Conservation (phyloP, 148 eudicot genomes). For the Fagopyrum esculentum region DNA sequence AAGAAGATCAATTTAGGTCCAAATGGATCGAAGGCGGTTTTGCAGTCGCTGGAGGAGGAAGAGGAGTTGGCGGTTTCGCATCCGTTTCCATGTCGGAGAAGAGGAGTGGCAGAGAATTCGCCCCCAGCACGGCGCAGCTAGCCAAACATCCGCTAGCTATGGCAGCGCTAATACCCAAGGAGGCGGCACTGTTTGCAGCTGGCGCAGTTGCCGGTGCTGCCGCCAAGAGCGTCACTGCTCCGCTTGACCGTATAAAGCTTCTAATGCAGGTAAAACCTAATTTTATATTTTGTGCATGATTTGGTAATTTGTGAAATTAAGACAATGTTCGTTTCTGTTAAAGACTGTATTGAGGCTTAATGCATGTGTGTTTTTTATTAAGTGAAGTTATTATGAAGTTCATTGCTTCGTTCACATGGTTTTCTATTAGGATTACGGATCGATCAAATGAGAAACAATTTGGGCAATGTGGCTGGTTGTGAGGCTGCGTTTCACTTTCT, state of each 20-base stretch:
- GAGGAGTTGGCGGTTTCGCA: constrained; percentile 26
- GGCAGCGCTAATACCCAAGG: constrained; percentile 57
- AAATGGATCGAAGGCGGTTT: constrained; percentile 14
- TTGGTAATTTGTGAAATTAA: constrained; percentile 3
- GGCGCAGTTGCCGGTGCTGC: constrained; percentile 88
- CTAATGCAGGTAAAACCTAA: constrained; percentile 64
- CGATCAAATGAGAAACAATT: neutral
- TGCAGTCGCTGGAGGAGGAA: constrained; percentile 2
- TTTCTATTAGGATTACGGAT: neutral
- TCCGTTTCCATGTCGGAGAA: constrained; percentile 33
- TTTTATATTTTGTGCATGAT: neutral
- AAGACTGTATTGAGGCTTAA: neutral
- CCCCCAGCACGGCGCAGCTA: constrained; percentile 48
- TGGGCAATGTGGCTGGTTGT: constrained; percentile 7
- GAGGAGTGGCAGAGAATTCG: constrained; percentile 34
- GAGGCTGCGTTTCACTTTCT: neutral
- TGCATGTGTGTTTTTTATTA: neutral
- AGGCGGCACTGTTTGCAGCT: constrained; percentile 65
- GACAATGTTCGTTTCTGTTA: neutral
- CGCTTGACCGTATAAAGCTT: constrained; percentile 88
- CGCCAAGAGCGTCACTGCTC: constrained; percentile 79
- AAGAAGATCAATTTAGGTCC: constrained; percentile 14
- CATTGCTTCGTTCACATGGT: neutral
- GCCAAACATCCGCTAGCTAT: constrained; percentile 58
- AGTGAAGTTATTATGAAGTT: neutral